phyloP scores from a whole-genome alignment of 352 stramenopile genomes.

The Pythium chondricola region DNA sequence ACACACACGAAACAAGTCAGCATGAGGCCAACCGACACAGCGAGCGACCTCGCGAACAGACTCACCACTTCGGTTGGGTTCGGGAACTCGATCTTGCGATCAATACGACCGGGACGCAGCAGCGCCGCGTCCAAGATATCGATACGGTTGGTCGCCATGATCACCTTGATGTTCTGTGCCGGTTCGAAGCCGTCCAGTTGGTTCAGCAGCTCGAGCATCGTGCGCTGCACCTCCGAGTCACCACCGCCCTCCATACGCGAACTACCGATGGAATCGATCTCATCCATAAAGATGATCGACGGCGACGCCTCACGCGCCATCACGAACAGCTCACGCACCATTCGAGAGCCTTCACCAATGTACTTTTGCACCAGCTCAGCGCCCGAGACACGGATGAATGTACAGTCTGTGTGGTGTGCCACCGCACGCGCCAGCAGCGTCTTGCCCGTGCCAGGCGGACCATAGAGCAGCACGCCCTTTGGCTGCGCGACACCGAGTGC shows the following conservation, averaged over 20 bases:
- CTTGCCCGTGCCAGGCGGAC: constrained; percentile 97
- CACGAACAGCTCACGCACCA: constrained; percentile 99
- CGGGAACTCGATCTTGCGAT: constrained; percentile 99
- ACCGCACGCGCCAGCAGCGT: constrained; percentile 97
- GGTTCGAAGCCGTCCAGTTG: constrained; percentile 97
- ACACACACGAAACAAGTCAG: constrained; percentile 9
- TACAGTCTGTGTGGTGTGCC: constrained; percentile 99
- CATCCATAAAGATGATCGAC: constrained; percentile 99
- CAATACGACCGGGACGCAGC: constrained; percentile 96
- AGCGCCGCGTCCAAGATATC: constrained; percentile 98
- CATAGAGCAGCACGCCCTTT: constrained; percentile 95
- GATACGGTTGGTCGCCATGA: constrained; percentile 99
- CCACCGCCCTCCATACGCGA: constrained; percentile 90
- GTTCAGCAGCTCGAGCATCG: constrained; percentile 99
- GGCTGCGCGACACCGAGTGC: constrained; percentile 97
- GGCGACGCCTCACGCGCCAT: constrained; percentile 97
- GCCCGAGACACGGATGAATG: constrained; percentile 99
- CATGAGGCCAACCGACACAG: background rate
- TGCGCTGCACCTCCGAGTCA: constrained; percentile 99
- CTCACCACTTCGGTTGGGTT: constrained; percentile 94
- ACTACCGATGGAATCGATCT: constrained; percentile 99
- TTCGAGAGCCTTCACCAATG: constrained; percentile 97
- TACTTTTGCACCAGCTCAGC: constrained; percentile 99
- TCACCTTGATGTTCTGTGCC: constrained; percentile 98
- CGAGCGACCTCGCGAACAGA: constrained; percentile 3